phyloP scores from a whole-genome alignment of 768 basidiomycete genomes.

The Cystobasidium onofrii region DNA sequence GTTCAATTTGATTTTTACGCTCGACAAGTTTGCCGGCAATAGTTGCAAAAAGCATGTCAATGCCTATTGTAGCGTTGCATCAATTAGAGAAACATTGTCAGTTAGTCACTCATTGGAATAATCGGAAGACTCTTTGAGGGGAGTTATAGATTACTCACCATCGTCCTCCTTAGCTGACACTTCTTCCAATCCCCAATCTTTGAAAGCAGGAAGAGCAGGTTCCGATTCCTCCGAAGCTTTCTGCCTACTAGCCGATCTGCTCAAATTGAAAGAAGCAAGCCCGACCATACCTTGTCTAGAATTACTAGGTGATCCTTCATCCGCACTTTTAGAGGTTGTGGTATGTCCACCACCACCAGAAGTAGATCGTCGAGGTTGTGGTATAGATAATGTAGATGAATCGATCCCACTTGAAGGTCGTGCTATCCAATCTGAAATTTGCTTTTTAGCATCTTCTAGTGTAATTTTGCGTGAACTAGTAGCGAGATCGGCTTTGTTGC shows the following conservation, averaged over 20 bases:
- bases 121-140: too few species aligned
- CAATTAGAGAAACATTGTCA: too few species aligned
- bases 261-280: not conserved
- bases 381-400: constrained; percentile 3
- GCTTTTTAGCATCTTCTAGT: constrained; percentile 70
- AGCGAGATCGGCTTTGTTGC: constrained; percentile 57
- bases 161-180: constrained; percentile 82
- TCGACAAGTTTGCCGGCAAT: constrained; percentile 72
- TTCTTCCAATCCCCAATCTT: constrained; percentile 80
- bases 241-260: constrained; percentile 26
- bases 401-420: constrained; percentile 50
- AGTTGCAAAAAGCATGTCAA: constrained; percentile 67
- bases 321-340: not conserved
- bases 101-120: constrained; percentile 18
- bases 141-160: constrained; percentile 51
- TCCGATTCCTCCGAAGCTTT: constrained; percentile 43
- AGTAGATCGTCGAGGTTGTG: constrained; percentile 9
- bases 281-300: not conserved
- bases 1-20: constrained; percentile 68
- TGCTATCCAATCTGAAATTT: constrained; percentile 70
- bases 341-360: not conserved
- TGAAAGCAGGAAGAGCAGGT: constrained; percentile 66
- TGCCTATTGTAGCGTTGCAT: too few species aligned
- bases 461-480: constrained; percentile 35
- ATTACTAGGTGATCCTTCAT: not conserved